Conservation (phyloP, 495 filamentous ascomycete species). For the Tuber calosporum region DNA sequence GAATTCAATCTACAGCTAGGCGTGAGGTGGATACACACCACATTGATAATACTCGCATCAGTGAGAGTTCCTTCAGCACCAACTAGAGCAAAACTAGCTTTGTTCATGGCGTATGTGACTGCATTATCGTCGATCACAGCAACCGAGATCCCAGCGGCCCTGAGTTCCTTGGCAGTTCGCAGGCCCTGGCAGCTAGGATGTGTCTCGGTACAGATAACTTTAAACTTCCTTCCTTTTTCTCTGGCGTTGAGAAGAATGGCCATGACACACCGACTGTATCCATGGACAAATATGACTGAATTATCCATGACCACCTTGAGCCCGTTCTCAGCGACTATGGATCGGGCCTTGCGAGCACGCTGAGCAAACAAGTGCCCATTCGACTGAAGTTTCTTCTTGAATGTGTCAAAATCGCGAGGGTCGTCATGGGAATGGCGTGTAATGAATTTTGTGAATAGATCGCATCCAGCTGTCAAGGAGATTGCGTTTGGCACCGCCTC, state of each 20-base stretch:
- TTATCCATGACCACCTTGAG: constrained; percentile 66
- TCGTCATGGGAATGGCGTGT: constrained; percentile 52
- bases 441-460: constrained; percentile 90
- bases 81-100: constrained; percentile 72
- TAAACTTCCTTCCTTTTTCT: constrained; percentile 62
- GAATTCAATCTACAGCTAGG: not conserved
- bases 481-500: constrained; percentile 74
- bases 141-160: constrained; percentile 68
- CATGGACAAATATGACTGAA: constrained; percentile 76
- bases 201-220: constrained; percentile 70
- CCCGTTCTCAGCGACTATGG: constrained; percentile 74
- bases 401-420: constrained; percentile 66
- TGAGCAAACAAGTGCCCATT: constrained; percentile 80
- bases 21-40: constrained; percentile 15
- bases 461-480: constrained; percentile 83
- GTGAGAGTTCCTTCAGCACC: constrained; percentile 93
- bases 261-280: constrained; percentile 74
- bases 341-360: constrained; percentile 75
- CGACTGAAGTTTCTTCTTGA: constrained; percentile 69
- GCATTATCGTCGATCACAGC: constrained; percentile 75
- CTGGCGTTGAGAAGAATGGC: constrained; percentile 67
- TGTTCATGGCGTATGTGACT: constrained; percentile 76
- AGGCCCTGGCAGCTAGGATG: constrained; percentile 52
- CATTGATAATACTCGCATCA: constrained; percentile 80
- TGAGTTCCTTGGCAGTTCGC: constrained; percentile 58